Evolutionary conservation across 306 rosid species (phyloP).

Genomic region (Ormosia semicastrata): DNA sequence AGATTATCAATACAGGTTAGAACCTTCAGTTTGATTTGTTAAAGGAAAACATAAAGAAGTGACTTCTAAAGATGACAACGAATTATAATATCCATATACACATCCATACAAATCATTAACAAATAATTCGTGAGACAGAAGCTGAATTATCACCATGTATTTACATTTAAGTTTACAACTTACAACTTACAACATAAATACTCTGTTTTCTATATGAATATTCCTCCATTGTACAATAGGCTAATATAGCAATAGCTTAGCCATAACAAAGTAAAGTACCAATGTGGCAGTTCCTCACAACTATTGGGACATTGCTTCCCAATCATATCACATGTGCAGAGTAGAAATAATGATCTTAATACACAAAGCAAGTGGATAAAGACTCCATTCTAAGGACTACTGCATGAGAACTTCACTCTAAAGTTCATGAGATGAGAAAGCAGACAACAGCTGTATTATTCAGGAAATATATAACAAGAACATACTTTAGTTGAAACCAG

Average conservation of each 20-base stretch:
- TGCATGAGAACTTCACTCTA: not conserved
- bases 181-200: not conserved
- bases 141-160: not conserved
- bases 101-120: not conserved
- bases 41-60: conserved; percentile 1
- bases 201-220: not conserved
- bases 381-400: not conserved
- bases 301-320: not conserved
- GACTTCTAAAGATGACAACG: not conserved
- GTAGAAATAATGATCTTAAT: conserved; percentile 8
- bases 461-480: conserved; percentile 21
- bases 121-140: conserved; percentile 8
- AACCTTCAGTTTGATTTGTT: not conserved
- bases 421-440: conserved; percentile 20
- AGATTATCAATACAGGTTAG: not conserved
- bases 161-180: not conserved
- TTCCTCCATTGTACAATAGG: not conserved
- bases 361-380: not conserved
- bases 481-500: conserved; percentile 91
- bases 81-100: not conserved
- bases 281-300: conserved; percentile 1
- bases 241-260: not conserved
- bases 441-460: conserved; percentile 5
- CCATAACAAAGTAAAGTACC: not conserved
- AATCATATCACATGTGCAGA: conserved; percentile 5